phyloP scores from a whole-genome alignment of 352 stramenopile species.

The Phytophthora pinifolia region DNA sequence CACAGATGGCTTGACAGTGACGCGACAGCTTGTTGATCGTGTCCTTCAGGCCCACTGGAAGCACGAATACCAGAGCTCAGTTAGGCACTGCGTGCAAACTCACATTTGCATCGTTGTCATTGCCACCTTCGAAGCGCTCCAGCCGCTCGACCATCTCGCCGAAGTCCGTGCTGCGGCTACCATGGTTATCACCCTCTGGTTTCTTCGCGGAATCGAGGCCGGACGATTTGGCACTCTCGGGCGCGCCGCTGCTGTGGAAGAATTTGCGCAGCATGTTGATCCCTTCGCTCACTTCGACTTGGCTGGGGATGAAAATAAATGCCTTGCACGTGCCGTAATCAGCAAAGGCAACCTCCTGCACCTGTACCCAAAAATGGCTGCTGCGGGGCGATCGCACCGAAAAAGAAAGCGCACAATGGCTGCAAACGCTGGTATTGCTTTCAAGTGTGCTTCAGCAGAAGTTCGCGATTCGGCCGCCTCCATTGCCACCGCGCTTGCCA shows the following conservation, averaged over 20 bases:
- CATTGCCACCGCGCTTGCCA: no score
- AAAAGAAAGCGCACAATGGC: background rate
- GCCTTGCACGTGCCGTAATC: constrained; percentile 17
- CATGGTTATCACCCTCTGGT: background rate
- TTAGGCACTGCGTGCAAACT: constrained; percentile 3
- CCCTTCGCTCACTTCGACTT: background rate
- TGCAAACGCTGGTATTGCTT: background rate
- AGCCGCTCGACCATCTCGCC: constrained; percentile 29
- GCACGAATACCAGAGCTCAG: background rate
- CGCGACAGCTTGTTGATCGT: constrained; percentile 48
- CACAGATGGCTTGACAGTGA: constrained; percentile 57
- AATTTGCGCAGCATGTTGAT: constrained; percentile 56
- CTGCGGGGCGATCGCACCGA: background rate
- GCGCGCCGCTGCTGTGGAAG: constrained; percentile 33
- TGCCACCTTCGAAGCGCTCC: constrained; percentile 44
- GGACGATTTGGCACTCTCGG: constrained; percentile 18
- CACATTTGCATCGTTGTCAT: background rate
- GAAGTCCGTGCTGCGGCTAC: constrained; percentile 24
- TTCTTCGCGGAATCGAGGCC: constrained; percentile 9
- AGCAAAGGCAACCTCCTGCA: background rate
- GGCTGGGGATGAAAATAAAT: constrained; percentile 24
- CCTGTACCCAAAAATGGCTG: constrained; percentile 19
- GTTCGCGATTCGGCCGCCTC: no score
- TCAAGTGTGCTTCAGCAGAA: no score
- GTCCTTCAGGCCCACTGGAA: constrained; percentile 37